Percentiles rank a stretch among this genome's conserved stretches.
phyloP scores from a whole-genome alignment of 805 yeast genomes.

The Vanderwaltozyma polyspora region DNA sequence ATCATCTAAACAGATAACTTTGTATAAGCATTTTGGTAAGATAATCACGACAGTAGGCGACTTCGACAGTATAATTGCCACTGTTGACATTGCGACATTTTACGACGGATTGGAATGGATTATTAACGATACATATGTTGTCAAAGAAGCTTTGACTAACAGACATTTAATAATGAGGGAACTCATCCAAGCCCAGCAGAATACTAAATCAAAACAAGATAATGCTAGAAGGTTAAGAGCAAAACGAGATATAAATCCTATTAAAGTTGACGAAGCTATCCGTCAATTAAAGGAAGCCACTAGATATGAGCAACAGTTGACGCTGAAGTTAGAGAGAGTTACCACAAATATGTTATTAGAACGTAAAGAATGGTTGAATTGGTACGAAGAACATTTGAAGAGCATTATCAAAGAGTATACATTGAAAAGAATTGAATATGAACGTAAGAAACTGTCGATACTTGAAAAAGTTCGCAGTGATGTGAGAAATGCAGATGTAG shows the following conservation, averaged over 20 bases:
- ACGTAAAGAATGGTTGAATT: conserved; percentile 37
- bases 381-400: conserved; percentile 47
- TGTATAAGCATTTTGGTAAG: conserved; percentile 73
- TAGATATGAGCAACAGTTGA: conserved; percentile 60
- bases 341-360: conserved; percentile 80
- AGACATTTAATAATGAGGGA: conserved; percentile 90
- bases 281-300: conserved; percentile 69
- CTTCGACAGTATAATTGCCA: conserved; percentile 56
- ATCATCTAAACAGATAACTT: conserved; percentile 5
- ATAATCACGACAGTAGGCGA: conserved; percentile 65
- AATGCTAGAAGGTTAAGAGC: conserved; percentile 61
- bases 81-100: conserved; percentile 59
- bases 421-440: conserved; percentile 69
- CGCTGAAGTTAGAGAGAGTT: conserved; percentile 68
- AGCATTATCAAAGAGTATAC: conserved; percentile 47
- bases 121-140: conserved; percentile 66
- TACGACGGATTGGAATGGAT: conserved; percentile 64
- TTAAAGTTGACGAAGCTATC: conserved; percentile 84
- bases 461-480: conserved; percentile 64
- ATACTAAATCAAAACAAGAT: conserved; percentile 57
- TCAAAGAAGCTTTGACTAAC: conserved; percentile 88
- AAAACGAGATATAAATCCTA: conserved; percentile 66
- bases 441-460: conserved; percentile 64
- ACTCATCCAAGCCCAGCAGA: conserved; percentile 63
- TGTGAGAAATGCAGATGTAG: conserved; percentile 60